A percentile compares a stretch with the other conserved stretches of the same genome.
phyloP scores from a whole-genome alignment of 2,329 filamentous ascomycete genomes.

The Sclerotinia trifoliorum region DNA sequence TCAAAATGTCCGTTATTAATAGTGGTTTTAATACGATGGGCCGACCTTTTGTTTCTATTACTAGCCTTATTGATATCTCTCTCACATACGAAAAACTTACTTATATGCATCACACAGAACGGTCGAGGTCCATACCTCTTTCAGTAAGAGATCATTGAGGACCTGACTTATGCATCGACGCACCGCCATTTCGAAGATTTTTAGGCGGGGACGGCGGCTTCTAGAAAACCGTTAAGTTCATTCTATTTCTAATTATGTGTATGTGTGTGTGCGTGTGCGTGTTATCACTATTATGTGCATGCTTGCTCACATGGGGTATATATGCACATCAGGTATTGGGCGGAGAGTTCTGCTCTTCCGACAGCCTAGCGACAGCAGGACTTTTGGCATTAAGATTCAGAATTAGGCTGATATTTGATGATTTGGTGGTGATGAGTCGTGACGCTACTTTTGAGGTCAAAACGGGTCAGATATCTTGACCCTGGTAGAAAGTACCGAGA shows the following conservation, averaged over 20 bases:
- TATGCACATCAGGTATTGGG: too few species aligned
- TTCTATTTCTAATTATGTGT: background rate
- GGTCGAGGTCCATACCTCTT: background rate
- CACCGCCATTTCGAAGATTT: slow-evolving; percentile 16
- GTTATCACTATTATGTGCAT: background rate
- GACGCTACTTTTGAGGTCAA: too few species aligned
- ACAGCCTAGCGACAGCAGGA: too few species aligned
- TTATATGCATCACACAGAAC: background rate
- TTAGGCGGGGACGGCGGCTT: slow-evolving; percentile 14
- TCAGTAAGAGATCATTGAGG: slow-evolving; percentile 6
- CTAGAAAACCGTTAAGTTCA: slow-evolving; percentile 15
- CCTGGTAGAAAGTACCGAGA: background rate
- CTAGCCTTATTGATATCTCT: background rate
- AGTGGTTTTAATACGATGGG: too few species aligned
- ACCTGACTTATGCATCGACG: slow-evolving; percentile 15
- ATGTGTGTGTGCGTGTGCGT: background rate
- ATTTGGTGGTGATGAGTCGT: too few species aligned
- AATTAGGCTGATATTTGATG: too few species aligned
- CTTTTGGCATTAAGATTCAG: background rate
- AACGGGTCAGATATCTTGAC: background rate
- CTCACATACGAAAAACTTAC: background rate
- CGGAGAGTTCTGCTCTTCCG: too few species aligned
- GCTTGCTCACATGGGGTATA: background rate
- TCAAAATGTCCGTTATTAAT: too few species aligned
- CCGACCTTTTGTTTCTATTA: too few species aligned